phyloP scores from a whole-genome alignment of 2,329 filamentous ascomycete genomes.

The Fusarium kyushuense region DNA sequence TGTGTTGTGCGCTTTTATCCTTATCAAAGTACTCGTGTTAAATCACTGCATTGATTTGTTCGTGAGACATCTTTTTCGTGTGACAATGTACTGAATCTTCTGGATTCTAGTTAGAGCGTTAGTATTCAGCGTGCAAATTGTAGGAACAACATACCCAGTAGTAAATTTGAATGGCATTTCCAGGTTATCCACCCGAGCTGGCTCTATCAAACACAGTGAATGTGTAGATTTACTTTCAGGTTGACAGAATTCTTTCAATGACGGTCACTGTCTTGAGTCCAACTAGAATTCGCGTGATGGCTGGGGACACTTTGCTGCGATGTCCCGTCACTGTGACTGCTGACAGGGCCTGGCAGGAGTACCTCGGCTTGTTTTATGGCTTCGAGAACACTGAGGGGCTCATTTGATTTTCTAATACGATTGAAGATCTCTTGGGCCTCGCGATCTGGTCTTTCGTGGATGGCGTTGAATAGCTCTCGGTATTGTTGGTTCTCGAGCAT shows the following conservation, averaged over 20 bases:
- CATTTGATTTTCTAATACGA: slow-evolving; percentile 6
- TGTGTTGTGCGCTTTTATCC: background rate
- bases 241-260: background rate
- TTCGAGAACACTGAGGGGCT: slow-evolving; percentile 12
- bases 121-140: background rate
- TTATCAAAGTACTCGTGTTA: too few species aligned
- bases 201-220: background rate
- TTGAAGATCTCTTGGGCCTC: slow-evolving; percentile 21
- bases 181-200: background rate
- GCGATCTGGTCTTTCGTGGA: slow-evolving; percentile 9
- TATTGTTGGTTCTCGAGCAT: slow-evolving; percentile 24
- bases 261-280: slow-evolving; percentile 1
- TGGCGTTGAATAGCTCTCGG: slow-evolving; percentile 24
- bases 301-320: background rate
- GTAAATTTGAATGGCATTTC: background rate
- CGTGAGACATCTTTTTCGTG: background rate
- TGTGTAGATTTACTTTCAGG: background rate
- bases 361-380: slow-evolving; percentile 13
- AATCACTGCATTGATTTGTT: background rate
- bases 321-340: background rate
- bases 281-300: background rate
- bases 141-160: background rate
- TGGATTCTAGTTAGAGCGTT: background rate
- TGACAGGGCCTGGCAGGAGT: background rate
- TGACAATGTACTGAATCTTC: background rate